phyloP scores from a whole-genome alignment of 306 rosid genomes.

The Arachis hypogaea region DNA sequence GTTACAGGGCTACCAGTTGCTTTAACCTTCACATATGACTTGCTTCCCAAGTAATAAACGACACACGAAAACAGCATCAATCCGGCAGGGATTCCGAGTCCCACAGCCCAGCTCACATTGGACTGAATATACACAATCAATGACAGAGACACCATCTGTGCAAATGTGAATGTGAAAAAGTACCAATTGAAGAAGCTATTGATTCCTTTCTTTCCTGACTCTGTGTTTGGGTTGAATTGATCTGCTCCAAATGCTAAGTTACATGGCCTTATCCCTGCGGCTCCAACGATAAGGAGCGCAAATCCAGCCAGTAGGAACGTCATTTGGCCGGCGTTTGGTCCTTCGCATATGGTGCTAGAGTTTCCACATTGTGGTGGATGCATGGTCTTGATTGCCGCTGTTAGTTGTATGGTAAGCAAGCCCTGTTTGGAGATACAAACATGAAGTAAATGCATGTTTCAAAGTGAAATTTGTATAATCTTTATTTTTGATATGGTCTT shows the following conservation, averaged over 20 bases:
- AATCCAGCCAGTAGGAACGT: constrained; percentile 64
- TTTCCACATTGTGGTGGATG: constrained; percentile 71
- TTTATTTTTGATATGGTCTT: background rate
- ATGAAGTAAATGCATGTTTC: background rate
- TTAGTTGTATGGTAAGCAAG: constrained; percentile 67
- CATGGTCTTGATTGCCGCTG: constrained; percentile 68
- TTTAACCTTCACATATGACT: constrained; percentile 69
- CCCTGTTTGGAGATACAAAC: constrained; percentile 53
- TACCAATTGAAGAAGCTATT: constrained; percentile 97
- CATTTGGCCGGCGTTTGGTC: constrained; percentile 67
- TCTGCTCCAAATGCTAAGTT: constrained; percentile 93
- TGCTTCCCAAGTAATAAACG: constrained; percentile 65
- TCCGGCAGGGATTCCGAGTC: constrained; percentile 76
- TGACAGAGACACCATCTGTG: constrained; percentile 68
- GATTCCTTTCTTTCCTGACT: constrained; percentile 78
- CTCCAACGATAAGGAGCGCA: constrained; percentile 64
- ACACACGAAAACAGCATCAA: constrained; percentile 67
- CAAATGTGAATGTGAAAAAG: constrained; percentile 75
- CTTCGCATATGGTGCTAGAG: constrained; percentile 49
- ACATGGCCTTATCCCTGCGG: constrained; percentile 87
- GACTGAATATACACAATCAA: constrained; percentile 74
- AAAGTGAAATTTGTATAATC: background rate
- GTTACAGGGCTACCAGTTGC: constrained; percentile 80
- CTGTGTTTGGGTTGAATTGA: constrained; percentile 82
- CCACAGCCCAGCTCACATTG: constrained; percentile 80